Percentiles rank a stretch among this genome's conserved stretches.
These are phyloP conservation scores for Sherardia arvensis DNA, from an alignment of 257 asterid species.

Conservation along the genomic window DNA sequence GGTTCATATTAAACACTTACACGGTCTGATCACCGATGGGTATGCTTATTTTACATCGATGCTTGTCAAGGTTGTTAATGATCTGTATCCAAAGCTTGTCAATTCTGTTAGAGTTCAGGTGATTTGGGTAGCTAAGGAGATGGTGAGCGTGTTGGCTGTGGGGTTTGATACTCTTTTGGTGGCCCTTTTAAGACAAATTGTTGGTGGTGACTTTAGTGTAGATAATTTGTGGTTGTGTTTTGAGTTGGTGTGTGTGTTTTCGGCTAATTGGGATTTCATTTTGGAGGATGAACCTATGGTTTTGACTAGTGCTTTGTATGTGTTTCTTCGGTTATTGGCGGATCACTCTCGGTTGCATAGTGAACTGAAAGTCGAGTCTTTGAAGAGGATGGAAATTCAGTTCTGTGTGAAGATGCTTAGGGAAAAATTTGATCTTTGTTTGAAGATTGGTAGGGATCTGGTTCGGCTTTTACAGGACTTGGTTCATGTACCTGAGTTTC, in stretches of 20 bases:
- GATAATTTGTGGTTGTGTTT: constrained; percentile 6
- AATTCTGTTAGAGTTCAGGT: constrained; percentile 46
- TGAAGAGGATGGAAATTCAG: constrained; percentile 7
- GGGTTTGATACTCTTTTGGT: constrained; percentile 2
- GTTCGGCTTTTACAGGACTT: constrained; percentile 4
- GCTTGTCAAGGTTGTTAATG: constrained; percentile 46
- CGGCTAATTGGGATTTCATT: not conserved
- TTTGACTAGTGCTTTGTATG: not conserved
- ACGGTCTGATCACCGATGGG: constrained; percentile 57
- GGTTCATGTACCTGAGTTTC: constrained; percentile 5
- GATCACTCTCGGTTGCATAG: not conserved
- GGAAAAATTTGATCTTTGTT: constrained; percentile 1
- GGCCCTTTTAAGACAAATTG: constrained; percentile 2
- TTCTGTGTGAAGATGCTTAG: constrained; percentile 9
- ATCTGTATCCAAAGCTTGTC: constrained; percentile 37
- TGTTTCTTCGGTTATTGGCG: constrained; percentile 1
- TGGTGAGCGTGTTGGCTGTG: constrained; percentile 18
- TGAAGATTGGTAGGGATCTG: constrained; percentile 5
- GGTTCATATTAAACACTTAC: constrained; percentile 64
- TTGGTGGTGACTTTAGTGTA: constrained; percentile 6
- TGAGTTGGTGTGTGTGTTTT: not conserved
- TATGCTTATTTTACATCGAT: constrained; percentile 44
- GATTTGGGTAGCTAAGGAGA: constrained; percentile 46
- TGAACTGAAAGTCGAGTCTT: not conserved
- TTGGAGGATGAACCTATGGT: constrained; percentile 5